A percentile compares a stretch with the other conserved stretches of the same genome.
phyloP scores from a whole-genome alignment of 2,329 filamentous ascomycete genomes.

The Aspergillus tamarii region DNA sequence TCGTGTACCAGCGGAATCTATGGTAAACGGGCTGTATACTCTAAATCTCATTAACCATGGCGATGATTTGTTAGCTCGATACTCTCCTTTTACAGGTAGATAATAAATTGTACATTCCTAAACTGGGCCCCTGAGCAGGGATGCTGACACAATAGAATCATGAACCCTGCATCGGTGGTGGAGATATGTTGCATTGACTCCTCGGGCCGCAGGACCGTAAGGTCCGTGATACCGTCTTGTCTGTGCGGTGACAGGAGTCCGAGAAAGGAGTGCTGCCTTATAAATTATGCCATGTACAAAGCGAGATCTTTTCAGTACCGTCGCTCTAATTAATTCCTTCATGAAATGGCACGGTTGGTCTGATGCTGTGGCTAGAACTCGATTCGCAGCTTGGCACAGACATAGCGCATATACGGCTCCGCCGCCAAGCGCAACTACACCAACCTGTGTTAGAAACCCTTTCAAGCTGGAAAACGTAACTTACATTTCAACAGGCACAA shows the following conservation, averaged over 20 bases:
- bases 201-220: background rate
- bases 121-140: background rate
- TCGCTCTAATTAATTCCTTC: background rate
- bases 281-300: background rate
- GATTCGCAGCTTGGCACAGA: background rate
- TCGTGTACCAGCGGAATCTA: background rate
- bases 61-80: background rate
- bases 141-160: background rate
- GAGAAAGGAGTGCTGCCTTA: background rate
- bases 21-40: background rate
- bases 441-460: background rate
- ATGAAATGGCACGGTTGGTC: background rate
- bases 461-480: too few relatives aligned
- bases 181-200: background rate
- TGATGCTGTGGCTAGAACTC: background rate
- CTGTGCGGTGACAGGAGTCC: fast-evolving
- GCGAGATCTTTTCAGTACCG: too few relatives aligned
- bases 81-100: background rate
- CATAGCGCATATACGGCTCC: background rate
- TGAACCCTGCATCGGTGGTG: background rate
- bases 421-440: background rate
- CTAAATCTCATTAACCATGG: background rate
- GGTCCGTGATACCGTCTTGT: background rate
- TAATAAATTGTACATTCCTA: background rate
- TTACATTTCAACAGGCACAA: too few relatives aligned